A percentile compares a stretch with the other conserved stretches of the same genome.
Evolutionary conservation across 352 stramenopile species (phyloP).

Genomic region (Aphanomyces stellatus): DNA sequence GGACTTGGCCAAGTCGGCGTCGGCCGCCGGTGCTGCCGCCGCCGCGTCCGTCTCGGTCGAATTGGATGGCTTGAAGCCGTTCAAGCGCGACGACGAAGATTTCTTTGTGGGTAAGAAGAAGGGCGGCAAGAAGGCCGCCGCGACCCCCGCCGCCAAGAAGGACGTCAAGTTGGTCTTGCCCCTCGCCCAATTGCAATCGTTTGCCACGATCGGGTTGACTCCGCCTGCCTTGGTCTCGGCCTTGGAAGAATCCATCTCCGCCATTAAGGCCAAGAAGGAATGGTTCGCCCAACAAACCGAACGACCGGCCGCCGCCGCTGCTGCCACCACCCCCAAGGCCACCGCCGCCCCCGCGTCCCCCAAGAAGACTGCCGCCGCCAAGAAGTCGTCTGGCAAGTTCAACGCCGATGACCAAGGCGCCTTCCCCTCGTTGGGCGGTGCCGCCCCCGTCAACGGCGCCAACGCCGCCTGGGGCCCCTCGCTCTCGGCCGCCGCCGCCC

Average conservation of each 20-base stretch:
- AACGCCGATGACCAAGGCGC: conserved; percentile 65
- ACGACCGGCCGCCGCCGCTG: conserved; percentile 26
- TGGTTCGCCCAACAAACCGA: conserved; percentile 71
- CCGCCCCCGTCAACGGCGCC: conserved; percentile 17
- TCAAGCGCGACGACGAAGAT: conserved; percentile 80
- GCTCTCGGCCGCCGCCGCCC: neutral
- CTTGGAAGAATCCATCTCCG: conserved; percentile 82
- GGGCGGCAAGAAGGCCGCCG: conserved; percentile 58
- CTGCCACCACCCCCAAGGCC: conserved; percentile 17
- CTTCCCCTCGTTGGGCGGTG: conserved; percentile 69
- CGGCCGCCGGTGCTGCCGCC: conserved; percentile 32
- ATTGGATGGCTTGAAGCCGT: conserved; percentile 89
- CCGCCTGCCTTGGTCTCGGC: conserved; percentile 80
- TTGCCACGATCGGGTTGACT: conserved; percentile 86
- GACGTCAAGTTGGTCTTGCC: conserved; percentile 64
- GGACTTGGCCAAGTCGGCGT: conserved; percentile 52
- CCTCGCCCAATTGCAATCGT: conserved; percentile 80
- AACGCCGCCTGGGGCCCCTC: conserved; percentile 1
- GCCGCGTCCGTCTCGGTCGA: conserved; percentile 44
- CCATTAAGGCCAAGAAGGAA: conserved; percentile 94
- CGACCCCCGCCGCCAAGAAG: conserved; percentile 37
- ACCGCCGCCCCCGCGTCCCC: conserved; percentile 32
- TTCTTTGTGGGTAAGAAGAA: conserved; percentile 57
- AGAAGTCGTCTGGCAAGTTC: conserved; percentile 74
- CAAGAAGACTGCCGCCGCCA: conserved; percentile 50